phyloP scores from a whole-genome alignment of 139 green algal species.

The Chlorella sorokiniana region DNA sequence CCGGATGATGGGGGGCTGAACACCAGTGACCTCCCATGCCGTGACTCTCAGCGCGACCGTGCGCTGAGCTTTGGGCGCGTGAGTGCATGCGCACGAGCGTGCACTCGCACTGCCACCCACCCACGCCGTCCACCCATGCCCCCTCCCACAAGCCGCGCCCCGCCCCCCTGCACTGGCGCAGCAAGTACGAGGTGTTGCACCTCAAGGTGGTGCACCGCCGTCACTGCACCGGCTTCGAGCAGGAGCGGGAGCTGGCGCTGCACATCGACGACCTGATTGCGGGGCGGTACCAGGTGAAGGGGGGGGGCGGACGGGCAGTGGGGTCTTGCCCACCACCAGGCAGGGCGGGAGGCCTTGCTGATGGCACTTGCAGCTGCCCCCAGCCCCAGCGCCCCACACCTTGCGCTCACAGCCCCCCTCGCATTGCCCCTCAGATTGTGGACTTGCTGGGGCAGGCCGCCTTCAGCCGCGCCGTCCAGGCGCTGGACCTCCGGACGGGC shows the following conservation, averaged over 20 bases:
- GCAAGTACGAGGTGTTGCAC: constrained; percentile 78
- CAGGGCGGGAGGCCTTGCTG: no score
- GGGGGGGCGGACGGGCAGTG: neutral
- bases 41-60: no score
- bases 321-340: neutral
- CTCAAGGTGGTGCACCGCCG: constrained; percentile 72
- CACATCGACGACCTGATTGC: constrained; percentile 86
- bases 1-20: neutral
- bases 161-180: neutral
- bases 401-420: neutral
- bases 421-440: constrained; percentile 67
- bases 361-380: neutral
- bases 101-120: neutral
- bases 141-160: neutral
- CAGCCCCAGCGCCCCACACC: neutral
- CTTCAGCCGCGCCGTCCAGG: constrained; percentile 95
- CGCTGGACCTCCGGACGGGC: constrained; percentile 87
- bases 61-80: no score
- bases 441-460: constrained; percentile 91
- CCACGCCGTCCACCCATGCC: neutral
- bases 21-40: no score
- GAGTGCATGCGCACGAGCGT: no score
- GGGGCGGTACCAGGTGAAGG: constrained; percentile 79
- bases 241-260: constrained; percentile 89
- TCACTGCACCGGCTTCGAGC: constrained; percentile 90